phyloP scores from a whole-genome alignment of 1,284 basidiomycete species.

The Hemileia vastatrix region DNA sequence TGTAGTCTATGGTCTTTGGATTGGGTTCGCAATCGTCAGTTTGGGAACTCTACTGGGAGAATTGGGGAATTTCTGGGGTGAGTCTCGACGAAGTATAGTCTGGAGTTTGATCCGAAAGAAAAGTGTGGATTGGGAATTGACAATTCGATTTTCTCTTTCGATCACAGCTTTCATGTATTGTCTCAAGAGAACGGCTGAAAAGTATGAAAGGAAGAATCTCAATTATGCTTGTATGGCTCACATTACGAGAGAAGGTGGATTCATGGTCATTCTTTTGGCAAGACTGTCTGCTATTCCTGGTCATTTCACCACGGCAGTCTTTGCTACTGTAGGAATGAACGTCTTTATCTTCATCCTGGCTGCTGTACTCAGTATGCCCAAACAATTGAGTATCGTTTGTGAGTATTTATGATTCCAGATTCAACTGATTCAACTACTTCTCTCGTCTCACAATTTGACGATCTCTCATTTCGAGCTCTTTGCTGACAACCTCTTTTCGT shows the following conservation, averaged over 20 bases:
- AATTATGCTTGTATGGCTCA: constrained; percentile 66
- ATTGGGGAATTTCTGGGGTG: constrained; percentile 33
- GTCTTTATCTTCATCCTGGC: constrained; percentile 62
- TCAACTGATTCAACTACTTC: neutral
- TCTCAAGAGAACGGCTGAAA: constrained; percentile 56
- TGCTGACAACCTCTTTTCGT: constrained; percentile 49
- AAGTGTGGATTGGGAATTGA: neutral
- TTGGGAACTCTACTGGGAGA: constrained; percentile 38
- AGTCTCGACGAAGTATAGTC: neutral
- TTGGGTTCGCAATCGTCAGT: constrained; percentile 36
- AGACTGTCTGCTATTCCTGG: constrained; percentile 71
- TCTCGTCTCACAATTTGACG: too few species aligned
- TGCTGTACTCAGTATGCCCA: constrained; percentile 64
- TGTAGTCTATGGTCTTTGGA: constrained; percentile 58
- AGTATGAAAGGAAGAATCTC: constrained; percentile 60
- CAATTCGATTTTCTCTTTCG: constrained; percentile 26
- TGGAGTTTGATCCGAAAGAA: constrained; percentile 15
- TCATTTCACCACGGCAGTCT: constrained; percentile 56
- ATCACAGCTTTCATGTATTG: constrained; percentile 58
- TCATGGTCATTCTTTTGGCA: constrained; percentile 61
- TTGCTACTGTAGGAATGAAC: constrained; percentile 67
- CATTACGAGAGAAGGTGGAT: constrained; percentile 67
- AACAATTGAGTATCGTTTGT: constrained; percentile 48
- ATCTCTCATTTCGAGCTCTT: constrained; percentile 58
- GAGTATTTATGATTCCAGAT: neutral